These are phyloP conservation scores for Plasmodium billcollinsi DNA, from an alignment of 169 alveolate genomes.

Conservation along the genomic window DNA sequence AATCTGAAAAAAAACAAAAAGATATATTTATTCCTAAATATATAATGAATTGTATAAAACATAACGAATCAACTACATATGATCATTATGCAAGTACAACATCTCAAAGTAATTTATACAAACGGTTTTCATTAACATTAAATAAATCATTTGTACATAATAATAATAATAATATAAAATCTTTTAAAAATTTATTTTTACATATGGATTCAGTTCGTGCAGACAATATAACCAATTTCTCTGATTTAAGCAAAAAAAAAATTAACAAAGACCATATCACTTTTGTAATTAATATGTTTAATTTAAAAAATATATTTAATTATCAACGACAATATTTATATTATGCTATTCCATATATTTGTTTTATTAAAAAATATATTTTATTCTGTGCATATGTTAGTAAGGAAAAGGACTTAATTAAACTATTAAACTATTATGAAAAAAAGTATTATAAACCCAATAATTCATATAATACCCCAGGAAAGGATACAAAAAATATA, in stretches of 20 bases:
- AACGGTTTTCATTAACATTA: constrained; percentile 1
- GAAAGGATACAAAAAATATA: neutral
- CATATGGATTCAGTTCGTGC: neutral
- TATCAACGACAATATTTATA: constrained; percentile 45
- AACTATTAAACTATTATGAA: constrained; percentile 34
- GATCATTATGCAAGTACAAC: neutral
- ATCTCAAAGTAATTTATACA: constrained; percentile 12
- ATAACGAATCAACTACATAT: neutral
- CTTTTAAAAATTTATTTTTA: constrained; percentile 5
- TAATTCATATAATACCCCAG: neutral
- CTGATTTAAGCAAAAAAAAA: constrained; percentile 43
- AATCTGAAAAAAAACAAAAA: constrained; percentile 20
- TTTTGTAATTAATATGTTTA: constrained; percentile 13
- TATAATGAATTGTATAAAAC: constrained; percentile 15
- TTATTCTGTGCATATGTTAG: constrained; percentile 37
- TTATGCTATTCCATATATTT: constrained; percentile 22
- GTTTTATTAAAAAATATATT: constrained; percentile 51
- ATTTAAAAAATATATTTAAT: constrained; percentile 44
- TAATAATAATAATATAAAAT: neutral
- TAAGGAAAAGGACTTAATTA: constrained; percentile 24
- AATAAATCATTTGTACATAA: constrained; percentile 9
- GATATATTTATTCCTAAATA: constrained; percentile 41
- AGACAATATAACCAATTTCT: constrained; percentile 24
- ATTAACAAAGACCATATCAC: constrained; percentile 38
- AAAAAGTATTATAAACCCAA: constrained; percentile 1